Conservation (phyloP, 202 grass and related monocot genomes). For the Digitaria exilis region DNA sequence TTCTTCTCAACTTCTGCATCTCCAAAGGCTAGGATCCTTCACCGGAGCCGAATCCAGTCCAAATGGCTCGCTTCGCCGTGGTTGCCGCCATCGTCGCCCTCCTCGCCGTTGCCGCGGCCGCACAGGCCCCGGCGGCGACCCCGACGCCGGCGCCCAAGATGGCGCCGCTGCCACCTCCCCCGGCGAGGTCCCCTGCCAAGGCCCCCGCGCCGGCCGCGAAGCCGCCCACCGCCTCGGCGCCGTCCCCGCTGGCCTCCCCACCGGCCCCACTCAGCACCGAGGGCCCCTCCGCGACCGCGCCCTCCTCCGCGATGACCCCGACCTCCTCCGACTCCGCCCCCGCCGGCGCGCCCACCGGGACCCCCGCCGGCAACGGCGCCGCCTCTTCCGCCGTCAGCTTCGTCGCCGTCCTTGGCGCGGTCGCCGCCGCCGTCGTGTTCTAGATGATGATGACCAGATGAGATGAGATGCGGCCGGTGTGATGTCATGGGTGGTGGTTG, state of each 20-base stretch:
- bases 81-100: conserved; percentile 46
- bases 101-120: conserved; percentile 47
- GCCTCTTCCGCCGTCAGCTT: conserved; percentile 40
- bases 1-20: not conserved
- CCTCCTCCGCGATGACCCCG: not conserved
- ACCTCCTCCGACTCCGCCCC: not conserved
- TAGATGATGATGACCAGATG: conserved; percentile 42
- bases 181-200: conserved; percentile 27
- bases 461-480: not conserved
- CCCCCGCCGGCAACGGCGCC: conserved; percentile 3
- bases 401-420: conserved; percentile 50
- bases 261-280: conserved; percentile 35
- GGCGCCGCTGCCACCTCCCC: conserved; percentile 46
- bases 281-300: conserved; percentile 24
- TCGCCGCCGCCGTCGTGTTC: conserved; percentile 54
- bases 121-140: conserved; percentile 52
- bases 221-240: conserved; percentile 39
- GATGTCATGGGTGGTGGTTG: conserved; percentile 8
- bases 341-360: conserved; percentile 22
- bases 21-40: no score
- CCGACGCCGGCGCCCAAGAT: conserved; percentile 42
- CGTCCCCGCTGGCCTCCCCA: conserved; percentile 45
- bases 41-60: not conserved
- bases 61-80: conserved; percentile 59
- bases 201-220: conserved; percentile 37